These are phyloP conservation scores for Mortierella sp. DNA, from an alignment of 371 early-diverging fungal species.

Conservation along the genomic window DNA sequence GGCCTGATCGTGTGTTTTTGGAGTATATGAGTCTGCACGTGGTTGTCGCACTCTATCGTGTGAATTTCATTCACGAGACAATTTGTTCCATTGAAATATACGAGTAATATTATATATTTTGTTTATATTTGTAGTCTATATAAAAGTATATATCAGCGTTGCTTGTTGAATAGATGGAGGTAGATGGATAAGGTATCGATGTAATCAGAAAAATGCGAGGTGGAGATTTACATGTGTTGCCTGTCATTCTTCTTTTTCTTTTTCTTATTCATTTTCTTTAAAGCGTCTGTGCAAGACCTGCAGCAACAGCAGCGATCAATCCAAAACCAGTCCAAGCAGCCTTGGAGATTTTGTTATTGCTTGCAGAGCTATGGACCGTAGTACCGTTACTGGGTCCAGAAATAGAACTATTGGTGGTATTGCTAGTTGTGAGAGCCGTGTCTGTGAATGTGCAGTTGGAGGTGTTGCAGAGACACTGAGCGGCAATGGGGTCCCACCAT, in stretches of 20 bases:
- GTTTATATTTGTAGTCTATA: too few relatives aligned
- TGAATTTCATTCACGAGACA: too few relatives aligned
- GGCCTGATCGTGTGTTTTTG: too few relatives aligned
- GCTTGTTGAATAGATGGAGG: background rate
- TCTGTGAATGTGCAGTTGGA: slow-evolving; percentile 55
- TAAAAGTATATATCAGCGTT: background rate
- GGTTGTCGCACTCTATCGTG: too few relatives aligned
- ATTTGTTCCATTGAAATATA: too few relatives aligned
- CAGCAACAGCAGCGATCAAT: slow-evolving; percentile 17
- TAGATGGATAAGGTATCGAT: too few relatives aligned
- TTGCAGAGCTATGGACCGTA: slow-evolving; percentile 11
- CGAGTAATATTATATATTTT: too few relatives aligned
- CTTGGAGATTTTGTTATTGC: slow-evolving; percentile 3
- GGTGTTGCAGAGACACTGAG: slow-evolving; percentile 51
- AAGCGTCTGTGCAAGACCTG: slow-evolving; percentile 38
- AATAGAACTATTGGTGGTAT: background rate
- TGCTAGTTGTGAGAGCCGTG: slow-evolving; percentile 22
- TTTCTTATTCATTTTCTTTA: slow-evolving; percentile 15
- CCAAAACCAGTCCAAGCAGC: background rate
- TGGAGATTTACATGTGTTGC: too few relatives aligned
- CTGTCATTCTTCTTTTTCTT: too few relatives aligned
- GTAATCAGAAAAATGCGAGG: too few relatives aligned
- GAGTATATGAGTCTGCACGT: too few relatives aligned
- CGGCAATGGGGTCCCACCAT: slow-evolving; percentile 78
- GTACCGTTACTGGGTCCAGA: slow-evolving; percentile 3